These are phyloP conservation scores for Capniomyces stellatus DNA, from an alignment of 371 early-diverging fungal genomes.

Conservation along the genomic window DNA sequence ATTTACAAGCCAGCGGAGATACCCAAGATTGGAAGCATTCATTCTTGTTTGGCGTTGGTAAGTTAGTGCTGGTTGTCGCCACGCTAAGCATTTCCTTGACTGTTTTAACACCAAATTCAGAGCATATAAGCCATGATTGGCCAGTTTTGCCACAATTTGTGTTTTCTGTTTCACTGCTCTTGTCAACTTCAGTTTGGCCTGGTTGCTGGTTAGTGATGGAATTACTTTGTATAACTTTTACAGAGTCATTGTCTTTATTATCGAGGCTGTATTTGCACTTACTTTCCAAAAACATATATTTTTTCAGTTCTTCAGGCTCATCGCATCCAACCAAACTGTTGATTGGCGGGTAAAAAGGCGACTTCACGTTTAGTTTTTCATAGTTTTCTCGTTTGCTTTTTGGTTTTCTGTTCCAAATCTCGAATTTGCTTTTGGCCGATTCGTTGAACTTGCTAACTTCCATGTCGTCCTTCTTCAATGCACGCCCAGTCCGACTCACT, in stretches of 20 bases:
- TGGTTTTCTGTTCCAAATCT: slow-evolving; percentile 18
- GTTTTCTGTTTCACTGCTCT: neutral
- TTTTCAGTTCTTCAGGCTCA: neutral
- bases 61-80: too few species aligned
- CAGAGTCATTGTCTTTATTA: neutral
- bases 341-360: slow-evolving; percentile 31
- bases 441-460: neutral
- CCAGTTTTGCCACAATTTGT: too few species aligned
- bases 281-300: too few species aligned
- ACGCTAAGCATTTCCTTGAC: too few species aligned
- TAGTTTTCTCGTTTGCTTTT: slow-evolving; percentile 32
- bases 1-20: neutral
- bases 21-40: slow-evolving; percentile 5
- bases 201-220: neutral
- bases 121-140: too few species aligned
- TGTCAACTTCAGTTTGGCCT: neutral
- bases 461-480: neutral
- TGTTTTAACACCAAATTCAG: too few species aligned
- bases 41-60: too few species aligned
- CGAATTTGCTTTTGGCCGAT: neutral
- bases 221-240: too few species aligned
- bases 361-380: slow-evolving; percentile 16
- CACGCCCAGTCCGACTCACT: too few species aligned
- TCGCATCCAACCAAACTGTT: slow-evolving; percentile 9
- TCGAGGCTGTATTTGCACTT: too few species aligned